Evolutionary conservation across 1,284 basidiomycete genomes (phyloP).

Genomic region (Cystobasidium sp.): DNA sequence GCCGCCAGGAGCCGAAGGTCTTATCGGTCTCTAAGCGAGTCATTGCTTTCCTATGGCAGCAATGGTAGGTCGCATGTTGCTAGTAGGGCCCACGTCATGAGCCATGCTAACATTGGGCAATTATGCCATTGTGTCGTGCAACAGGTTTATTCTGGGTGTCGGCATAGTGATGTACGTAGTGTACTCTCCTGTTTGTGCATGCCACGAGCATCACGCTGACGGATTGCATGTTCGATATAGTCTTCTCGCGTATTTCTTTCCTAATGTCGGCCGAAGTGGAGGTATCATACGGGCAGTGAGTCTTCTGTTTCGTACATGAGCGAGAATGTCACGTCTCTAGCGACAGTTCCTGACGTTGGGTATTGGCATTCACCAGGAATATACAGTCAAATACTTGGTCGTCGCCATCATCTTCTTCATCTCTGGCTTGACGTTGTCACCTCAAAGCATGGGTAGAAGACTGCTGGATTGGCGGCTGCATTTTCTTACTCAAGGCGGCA

Average conservation of each 20-base stretch:
- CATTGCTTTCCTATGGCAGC: conserved; percentile 22
- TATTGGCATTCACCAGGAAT: conserved; percentile 11
- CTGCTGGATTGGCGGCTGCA: conserved; percentile 54
- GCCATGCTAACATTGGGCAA: neutral
- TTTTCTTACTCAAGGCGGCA: conserved; percentile 52
- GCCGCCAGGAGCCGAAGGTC: conserved; percentile 9
- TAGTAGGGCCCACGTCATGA: neutral
- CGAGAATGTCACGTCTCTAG: neutral
- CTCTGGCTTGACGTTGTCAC: conserved; percentile 54
- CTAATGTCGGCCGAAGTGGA: conserved; percentile 31
- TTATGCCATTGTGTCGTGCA: neutral
- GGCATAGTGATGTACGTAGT: conserved; percentile 13
- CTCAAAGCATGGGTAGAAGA: conserved; percentile 52
- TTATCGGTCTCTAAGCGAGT: neutral
- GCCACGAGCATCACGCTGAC: neutral
- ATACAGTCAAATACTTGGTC: conserved; percentile 49
- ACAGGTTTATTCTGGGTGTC: conserved; percentile 22
- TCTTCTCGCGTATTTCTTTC: conserved; percentile 25
- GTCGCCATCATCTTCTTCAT: conserved; percentile 57
- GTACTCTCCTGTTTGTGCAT: neutral
- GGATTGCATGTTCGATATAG: neutral
- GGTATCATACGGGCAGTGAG: conserved; percentile 21
- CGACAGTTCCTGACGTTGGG: neutral
- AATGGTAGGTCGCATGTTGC: neutral
- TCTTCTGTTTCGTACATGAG: neutral